phyloP scores from a whole-genome alignment of 495 filamentous ascomycete species.

The Pseudomonodictys pantanalensis region DNA sequence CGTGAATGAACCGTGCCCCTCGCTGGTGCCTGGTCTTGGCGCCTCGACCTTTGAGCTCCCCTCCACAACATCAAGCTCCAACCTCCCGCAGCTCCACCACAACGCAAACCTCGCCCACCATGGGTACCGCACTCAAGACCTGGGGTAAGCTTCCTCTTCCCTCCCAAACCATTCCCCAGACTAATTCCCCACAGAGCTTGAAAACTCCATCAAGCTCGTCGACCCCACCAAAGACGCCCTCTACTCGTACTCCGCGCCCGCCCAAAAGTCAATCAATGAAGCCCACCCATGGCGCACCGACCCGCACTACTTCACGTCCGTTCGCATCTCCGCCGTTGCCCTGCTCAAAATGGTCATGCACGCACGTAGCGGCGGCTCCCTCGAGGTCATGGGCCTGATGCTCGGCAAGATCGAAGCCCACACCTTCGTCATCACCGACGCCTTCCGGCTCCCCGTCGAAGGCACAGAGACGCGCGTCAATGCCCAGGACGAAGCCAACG shows the following conservation, averaged over 20 bases:
- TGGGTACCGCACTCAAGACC: slow-evolving; percentile 28
- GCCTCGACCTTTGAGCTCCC: not conserved
- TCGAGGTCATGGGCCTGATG: slow-evolving; percentile 99
- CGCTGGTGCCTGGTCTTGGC: not conserved
- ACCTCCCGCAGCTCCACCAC: slow-evolving; percentile 1
- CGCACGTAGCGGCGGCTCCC: slow-evolving; percentile 81
- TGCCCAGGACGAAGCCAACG: slow-evolving; percentile 89
- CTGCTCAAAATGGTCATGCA: slow-evolving; percentile 99
- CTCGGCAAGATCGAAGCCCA: slow-evolving; percentile 83
- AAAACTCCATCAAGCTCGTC: slow-evolving; percentile 78
- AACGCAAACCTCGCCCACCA: too few species aligned
- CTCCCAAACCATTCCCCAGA: not conserved
- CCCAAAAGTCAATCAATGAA: slow-evolving; percentile 58
- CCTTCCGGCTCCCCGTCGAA: slow-evolving; percentile 91
- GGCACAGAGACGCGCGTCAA: slow-evolving; percentile 98
- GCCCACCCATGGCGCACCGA: slow-evolving; percentile 78
- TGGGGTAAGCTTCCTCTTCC: slow-evolving; percentile 27
- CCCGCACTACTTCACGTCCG: slow-evolving; percentile 84
- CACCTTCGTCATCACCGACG: slow-evolving; percentile 90
- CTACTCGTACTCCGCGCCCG: slow-evolving; percentile 70
- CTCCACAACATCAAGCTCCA: not conserved
- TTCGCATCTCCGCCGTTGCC: slow-evolving; percentile 89
- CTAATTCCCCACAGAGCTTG: slow-evolving; percentile 66
- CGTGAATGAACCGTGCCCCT: not conserved
- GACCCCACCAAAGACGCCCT: slow-evolving; percentile 86